Percentiles rank a stretch among this genome's conserved stretches.
Conservation (phyloP, 1,284 basidiomycete species). For the Leccinum griseonigrum region DNA sequence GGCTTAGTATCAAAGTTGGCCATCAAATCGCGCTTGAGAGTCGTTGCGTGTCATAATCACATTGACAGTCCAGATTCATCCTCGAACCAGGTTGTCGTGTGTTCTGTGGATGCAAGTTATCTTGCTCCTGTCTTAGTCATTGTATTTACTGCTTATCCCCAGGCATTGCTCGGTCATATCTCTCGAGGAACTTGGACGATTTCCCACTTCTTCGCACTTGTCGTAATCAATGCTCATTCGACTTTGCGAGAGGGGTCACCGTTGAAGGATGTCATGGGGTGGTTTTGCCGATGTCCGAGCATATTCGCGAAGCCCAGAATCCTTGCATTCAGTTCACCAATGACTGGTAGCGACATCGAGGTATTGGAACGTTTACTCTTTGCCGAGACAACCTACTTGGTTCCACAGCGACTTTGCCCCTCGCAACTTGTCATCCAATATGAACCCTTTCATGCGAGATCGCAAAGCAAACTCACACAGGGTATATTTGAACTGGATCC, state of each 20-base stretch:
- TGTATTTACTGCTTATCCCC: conserved; percentile 9
- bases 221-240: conserved; percentile 40
- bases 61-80: conserved; percentile 28
- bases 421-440: conserved; percentile 38
- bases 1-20: conserved; percentile 18
- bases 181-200: conserved; percentile 33
- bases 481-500: conserved; percentile 39
- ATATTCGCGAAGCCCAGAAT: conserved; percentile 40
- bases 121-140: conserved; percentile 3
- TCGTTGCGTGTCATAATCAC: conserved; percentile 21
- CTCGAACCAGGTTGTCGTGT: conserved; percentile 39
- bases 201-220: conserved; percentile 42
- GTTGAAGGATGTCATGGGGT: conserved; percentile 42
- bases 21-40: conserved; percentile 18
- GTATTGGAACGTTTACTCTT: conserved; percentile 41
- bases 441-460: conserved; percentile 25
- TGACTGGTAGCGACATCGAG: conserved; percentile 32
- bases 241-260: conserved; percentile 27
- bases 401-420: conserved; percentile 36
- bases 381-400: conserved; percentile 34
- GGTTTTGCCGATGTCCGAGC: conserved; percentile 42
- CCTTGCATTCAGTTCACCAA: conserved; percentile 39
- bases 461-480: conserved; percentile 35
- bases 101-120: conserved; percentile 36
- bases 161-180: conserved; percentile 34